phyloP scores from a whole-genome alignment of 2,329 filamentous ascomycete species.

The Cercospora brassicicola region DNA sequence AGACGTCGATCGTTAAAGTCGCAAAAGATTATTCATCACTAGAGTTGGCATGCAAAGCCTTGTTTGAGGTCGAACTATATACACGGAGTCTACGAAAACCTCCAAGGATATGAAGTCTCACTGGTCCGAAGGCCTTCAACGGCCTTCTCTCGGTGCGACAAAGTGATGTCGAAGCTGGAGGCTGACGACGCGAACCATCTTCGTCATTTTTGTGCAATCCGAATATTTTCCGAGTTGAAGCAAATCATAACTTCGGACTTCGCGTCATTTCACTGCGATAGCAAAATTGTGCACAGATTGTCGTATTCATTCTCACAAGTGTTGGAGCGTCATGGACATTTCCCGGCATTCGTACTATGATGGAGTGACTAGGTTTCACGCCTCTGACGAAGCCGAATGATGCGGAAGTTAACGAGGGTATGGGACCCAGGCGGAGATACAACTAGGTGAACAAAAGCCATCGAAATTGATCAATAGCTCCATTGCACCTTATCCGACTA shows the following conservation, averaged over 20 bases:
- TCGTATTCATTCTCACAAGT: neutral
- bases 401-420: neutral
- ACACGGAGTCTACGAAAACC: neutral
- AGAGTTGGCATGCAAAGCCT: neutral
- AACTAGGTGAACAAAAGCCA: neutral
- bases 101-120: neutral
- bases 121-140: neutral
- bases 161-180: neutral
- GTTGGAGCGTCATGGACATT: neutral
- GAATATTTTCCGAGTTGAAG: neutral
- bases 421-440: neutral
- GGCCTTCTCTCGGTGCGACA: conserved; percentile 5
- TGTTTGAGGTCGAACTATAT: neutral
- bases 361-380: neutral
- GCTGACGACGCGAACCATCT: neutral
- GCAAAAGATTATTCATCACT: neutral
- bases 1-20: neutral
- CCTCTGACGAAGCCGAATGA: neutral
- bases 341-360: neutral
- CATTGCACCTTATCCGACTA: neutral
- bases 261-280: neutral
- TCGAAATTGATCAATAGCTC: neutral
- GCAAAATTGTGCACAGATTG: neutral
- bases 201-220: neutral
- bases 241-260: conserved; percentile 8